Percentiles rank a stretch among this genome's conserved stretches.
Evolutionary conservation across 2,329 filamentous ascomycete species (phyloP).

Genomic region (Diaporthe vaccinii): DNA sequence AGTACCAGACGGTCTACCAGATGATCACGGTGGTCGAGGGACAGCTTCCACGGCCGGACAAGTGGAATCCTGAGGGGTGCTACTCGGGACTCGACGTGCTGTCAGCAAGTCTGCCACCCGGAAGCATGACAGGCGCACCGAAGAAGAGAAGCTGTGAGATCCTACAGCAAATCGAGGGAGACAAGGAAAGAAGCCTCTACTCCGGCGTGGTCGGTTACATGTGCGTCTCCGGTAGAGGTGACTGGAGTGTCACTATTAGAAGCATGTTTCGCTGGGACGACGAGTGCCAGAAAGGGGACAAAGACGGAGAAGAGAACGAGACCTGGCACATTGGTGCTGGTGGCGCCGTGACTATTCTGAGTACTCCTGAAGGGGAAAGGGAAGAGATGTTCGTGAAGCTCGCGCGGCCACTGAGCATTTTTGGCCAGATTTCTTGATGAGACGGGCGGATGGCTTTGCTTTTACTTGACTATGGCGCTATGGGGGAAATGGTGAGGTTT

Average conservation of each 20-base stretch:
- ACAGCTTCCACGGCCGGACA: constrained; percentile 57
- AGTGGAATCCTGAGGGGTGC: constrained; percentile 38
- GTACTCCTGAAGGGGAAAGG: constrained; percentile 83
- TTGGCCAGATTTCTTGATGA: constrained; percentile 50
- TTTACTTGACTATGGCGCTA: not conserved
- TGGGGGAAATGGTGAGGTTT: not conserved
- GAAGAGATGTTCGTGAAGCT: constrained; percentile 92
- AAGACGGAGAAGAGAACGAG: constrained; percentile 57
- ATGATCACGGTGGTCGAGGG: constrained; percentile 92
- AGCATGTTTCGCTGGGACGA: constrained; percentile 82
- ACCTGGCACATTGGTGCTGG: constrained; percentile 90
- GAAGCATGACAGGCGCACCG: constrained; percentile 96
- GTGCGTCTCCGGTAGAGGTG: constrained; percentile 85
- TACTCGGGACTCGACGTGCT: constrained; percentile 82
- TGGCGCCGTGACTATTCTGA: constrained; percentile 89
- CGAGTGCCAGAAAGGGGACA: constrained; percentile 62
- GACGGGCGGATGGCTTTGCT: constrained; percentile 16
- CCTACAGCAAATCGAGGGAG: constrained; percentile 76
- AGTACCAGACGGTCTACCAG: constrained; percentile 91
- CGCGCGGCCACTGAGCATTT: constrained; percentile 67
- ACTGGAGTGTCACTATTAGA: constrained; percentile 93
- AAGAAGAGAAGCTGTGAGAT: constrained; percentile 94
- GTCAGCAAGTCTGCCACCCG: constrained; percentile 83
- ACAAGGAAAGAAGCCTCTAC: constrained; percentile 79
- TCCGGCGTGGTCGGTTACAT: constrained; percentile 92